Evolutionary conservation across 352 stramenopile species (phyloP), one percentile per base, ranked within the genome.

Genomic region (Thraustochytrium striatum): DNA sequence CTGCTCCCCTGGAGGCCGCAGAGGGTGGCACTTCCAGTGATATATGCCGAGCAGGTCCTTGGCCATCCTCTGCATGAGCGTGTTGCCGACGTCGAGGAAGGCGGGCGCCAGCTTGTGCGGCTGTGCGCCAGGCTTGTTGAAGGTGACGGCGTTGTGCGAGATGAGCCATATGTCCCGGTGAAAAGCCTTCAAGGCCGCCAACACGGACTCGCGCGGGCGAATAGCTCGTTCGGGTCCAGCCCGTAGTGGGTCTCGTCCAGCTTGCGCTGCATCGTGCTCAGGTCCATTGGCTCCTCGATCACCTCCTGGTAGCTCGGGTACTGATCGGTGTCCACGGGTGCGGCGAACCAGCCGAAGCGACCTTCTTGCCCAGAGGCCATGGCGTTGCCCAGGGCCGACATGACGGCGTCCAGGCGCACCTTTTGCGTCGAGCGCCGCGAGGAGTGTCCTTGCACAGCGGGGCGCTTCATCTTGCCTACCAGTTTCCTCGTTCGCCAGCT

Each of bases 31-130:
- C 41, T 62, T 5, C 65, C 65, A 75, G 5, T 61, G 16, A 21
- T 9, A 30, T 5, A 68, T 7, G 39, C 9, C 3, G 43, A 75
- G 32, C 8, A 75, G 16, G 7, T 68, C 65, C 21, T 16, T 21
- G 11, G 41, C 65, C 19, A 75, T 9, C 7, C 19, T 0, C 8
- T 86, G 85, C 35, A 84, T 41, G 0, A 70, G 68, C n/a, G 47
- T 57, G 41, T 83, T 83, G 30, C 81, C 81, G 8, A 81, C 72
- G 2, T 59, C 70, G 8, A 82, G 82, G 61, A 53, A 78, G 57
- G 80, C 81, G 44, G 86, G 81, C 9, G 50, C 61, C 85, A 70
- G 32, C 9, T 75, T 8, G 72, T 81, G 36, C 41, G 38, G 28
- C 16, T 36, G 72, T 21, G 36, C 32, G 1, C 41, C 33, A 11